A percentile compares a stretch with the other conserved stretches of the same genome.
Conservation (phyloP, 495 filamentous ascomycete genomes). For the Gamarada debralockiae region DNA sequence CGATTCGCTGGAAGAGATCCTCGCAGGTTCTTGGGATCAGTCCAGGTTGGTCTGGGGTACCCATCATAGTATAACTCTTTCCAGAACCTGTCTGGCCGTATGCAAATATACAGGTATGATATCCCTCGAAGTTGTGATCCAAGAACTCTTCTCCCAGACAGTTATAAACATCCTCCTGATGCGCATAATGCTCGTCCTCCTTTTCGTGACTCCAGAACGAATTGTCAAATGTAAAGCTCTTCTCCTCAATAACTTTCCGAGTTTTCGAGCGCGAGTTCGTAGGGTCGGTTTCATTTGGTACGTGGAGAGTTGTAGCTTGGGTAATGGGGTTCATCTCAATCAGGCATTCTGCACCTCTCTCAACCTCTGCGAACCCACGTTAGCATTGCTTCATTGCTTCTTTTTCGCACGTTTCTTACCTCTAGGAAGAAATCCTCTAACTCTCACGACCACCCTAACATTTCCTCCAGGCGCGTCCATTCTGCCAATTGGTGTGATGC, state of each 20-base stretch:
- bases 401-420: conserved; percentile 51
- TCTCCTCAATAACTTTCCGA: conserved; percentile 80
- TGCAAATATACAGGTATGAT: conserved; percentile 98
- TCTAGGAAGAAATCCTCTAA: conserved; percentile 83
- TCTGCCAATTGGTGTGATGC: conserved; percentile 42
- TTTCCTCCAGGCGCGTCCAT: conserved; percentile 65
- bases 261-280: conserved; percentile 63
- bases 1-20: conserved; percentile 93
- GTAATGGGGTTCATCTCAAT: conserved; percentile 84
- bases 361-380: conserved; percentile 56
- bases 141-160: conserved; percentile 93
- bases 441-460: conserved; percentile 91
- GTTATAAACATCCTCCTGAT: conserved; percentile 93
- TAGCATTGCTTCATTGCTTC: not conserved
- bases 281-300: conserved; percentile 58
- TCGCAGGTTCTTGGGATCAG: conserved; percentile 97
- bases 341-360: conserved; percentile 76
- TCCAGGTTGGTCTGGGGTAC: conserved; percentile 78
- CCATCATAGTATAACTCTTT: conserved; percentile 99
- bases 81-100: conserved; percentile 98
- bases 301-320: conserved; percentile 75
- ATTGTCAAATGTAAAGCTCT: conserved; percentile 92
- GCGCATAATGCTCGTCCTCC: conserved; percentile 69
- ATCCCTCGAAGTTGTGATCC: conserved; percentile 99
- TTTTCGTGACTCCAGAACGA: conserved; percentile 92